Percentiles rank a stretch among this genome's conserved stretches.
Evolutionary conservation across 805 yeast genomes (phyloP).

Genomic region (Saccharomycopsis vini): DNA sequence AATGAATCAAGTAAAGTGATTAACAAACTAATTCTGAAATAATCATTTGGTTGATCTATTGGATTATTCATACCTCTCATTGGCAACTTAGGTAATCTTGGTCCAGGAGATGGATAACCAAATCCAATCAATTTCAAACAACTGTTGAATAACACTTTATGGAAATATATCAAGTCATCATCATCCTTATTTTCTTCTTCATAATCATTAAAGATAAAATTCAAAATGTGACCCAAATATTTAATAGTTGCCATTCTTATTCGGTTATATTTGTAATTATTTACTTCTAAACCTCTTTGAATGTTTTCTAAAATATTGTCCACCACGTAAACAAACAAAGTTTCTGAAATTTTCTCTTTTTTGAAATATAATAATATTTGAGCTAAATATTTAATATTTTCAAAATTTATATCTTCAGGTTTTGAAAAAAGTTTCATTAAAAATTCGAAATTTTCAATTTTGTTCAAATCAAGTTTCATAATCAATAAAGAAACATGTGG

Average conservation of each 20-base stretch:
- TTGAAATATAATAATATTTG: slow-evolving; percentile 33
- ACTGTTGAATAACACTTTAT: slow-evolving; percentile 30
- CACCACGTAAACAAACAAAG: slow-evolving; percentile 38
- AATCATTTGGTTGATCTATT: slow-evolving; percentile 58
- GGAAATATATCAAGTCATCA: slow-evolving; percentile 26
- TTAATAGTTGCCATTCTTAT: slow-evolving; percentile 51
- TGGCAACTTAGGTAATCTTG: slow-evolving; percentile 32
- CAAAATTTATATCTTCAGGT: slow-evolving; percentile 56
- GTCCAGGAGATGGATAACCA: slow-evolving; percentile 49
- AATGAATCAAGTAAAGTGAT: slow-evolving; percentile 33
- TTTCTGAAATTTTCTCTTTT: slow-evolving; percentile 25
- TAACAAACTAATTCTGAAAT: slow-evolving; percentile 58
- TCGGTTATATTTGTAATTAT: slow-evolving; percentile 51
- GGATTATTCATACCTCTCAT: slow-evolving; percentile 31
- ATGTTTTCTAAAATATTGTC: slow-evolving; percentile 62
- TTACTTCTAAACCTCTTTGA: slow-evolving; percentile 54
- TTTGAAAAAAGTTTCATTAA: slow-evolving; percentile 35
- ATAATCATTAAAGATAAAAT: background rate
- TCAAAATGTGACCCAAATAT: slow-evolving; percentile 32
- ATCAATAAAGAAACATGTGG: slow-evolving; percentile 31
- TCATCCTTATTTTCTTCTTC: background rate
- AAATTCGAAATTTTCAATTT: slow-evolving; percentile 24
- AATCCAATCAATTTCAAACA: slow-evolving; percentile 48
- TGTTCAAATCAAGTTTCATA: slow-evolving; percentile 26
- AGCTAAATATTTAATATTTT: slow-evolving; percentile 43